Base-by-base conservation (phyloP, 2,329 filamentous ascomycete genomes). In the Mollisia scopiformis region DNA sequence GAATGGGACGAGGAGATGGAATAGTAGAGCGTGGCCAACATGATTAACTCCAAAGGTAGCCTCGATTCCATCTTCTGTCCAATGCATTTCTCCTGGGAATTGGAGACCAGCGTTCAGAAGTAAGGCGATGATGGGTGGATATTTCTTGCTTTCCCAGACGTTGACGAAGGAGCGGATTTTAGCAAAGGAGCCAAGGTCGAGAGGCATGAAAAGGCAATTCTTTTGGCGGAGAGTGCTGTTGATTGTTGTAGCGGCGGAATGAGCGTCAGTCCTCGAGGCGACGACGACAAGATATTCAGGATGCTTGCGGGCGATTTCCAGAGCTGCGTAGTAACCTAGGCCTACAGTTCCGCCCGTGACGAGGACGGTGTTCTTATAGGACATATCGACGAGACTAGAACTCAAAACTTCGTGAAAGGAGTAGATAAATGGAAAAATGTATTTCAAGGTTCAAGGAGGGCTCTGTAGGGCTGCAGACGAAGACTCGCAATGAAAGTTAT, bases 71-170 rank as follows among this genome's bases (percentile, higher is more conserved):
- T 83, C 77, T 0, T 55, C 61, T 0, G 76, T 78, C 51, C 75
- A 73, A 0, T 65, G 28, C 1, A 79, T 53, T 0, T 62, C 62
- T 0, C 66, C 67, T 0, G 78, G 76, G 51, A 81, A 77, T 62
- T 84, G 80, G 0, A 82, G 61, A 0, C 72, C 80, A 1, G 81
- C 81, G 55, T 84, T 84, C 21, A 82, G 71, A n/a, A 81, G 62
- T 6, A 84, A 74, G 4, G 74, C 69, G 53, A 75, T 71, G 59
- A 83, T 79, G 0, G 78, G 77, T 3, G 79, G 76, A 25, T 75
- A 73, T 1, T 72, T 63, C 7, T 70, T 71, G 2, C 66, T 49
- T 2, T 66, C 59, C 74, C 75, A 82, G 1, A 69, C 47, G n/a
- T 69, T 50, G 19, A 71, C 78, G 59, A 79, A 84, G 10, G 65